Percentiles rank a stretch among this genome's conserved stretches.
These are phyloP conservation scores for Tothia fuscella DNA, from an alignment of 2,329 filamentous ascomycete species.

Conservation along the genomic window DNA sequence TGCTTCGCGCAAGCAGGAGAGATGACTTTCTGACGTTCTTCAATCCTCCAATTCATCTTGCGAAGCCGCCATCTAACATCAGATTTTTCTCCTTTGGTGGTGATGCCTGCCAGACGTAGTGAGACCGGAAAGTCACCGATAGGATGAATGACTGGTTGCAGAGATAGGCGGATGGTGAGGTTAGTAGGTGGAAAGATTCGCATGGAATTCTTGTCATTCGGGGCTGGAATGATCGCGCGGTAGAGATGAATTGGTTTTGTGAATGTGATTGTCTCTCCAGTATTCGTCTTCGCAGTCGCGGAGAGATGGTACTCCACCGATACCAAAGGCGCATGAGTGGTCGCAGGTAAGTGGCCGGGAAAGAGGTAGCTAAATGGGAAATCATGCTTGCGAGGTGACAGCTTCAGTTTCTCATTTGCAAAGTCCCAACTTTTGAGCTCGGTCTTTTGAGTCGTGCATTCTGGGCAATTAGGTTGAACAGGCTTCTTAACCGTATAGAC, in stretches of 20 bases:
- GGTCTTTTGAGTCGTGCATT: slow-evolving; percentile 60
- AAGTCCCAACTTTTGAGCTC: slow-evolving; percentile 74
- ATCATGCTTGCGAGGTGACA: slow-evolving; percentile 48
- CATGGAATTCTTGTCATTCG: slow-evolving; percentile 76
- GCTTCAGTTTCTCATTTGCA: slow-evolving; percentile 28
- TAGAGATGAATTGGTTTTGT: slow-evolving; percentile 52
- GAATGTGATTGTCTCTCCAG: slow-evolving; percentile 51
- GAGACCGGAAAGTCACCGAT: slow-evolving; percentile 69
- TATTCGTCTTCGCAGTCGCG: slow-evolving; percentile 50
- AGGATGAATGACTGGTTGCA: slow-evolving; percentile 74
- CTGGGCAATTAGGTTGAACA: slow-evolving; percentile 60
- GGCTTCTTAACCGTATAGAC: slow-evolving; percentile 70
- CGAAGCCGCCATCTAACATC: slow-evolving; percentile 74
- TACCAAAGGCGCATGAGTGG: slow-evolving; percentile 61
- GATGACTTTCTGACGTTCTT: slow-evolving; percentile 71
- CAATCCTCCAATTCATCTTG: slow-evolving; percentile 85
- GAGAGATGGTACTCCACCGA: slow-evolving; percentile 25
- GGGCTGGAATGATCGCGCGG: slow-evolving; percentile 67
- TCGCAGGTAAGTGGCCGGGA: slow-evolving; percentile 73
- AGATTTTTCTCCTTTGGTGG: slow-evolving; percentile 46
- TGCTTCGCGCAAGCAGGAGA: slow-evolving; percentile 74
- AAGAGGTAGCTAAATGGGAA: slow-evolving; percentile 87
- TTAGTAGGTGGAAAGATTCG: slow-evolving; percentile 95
- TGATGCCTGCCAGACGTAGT: slow-evolving; percentile 76
- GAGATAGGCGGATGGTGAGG: slow-evolving; percentile 72